Conservation (phyloP, 495 filamentous ascomycete genomes). For the Xanthoparmelia taractica region DNA sequence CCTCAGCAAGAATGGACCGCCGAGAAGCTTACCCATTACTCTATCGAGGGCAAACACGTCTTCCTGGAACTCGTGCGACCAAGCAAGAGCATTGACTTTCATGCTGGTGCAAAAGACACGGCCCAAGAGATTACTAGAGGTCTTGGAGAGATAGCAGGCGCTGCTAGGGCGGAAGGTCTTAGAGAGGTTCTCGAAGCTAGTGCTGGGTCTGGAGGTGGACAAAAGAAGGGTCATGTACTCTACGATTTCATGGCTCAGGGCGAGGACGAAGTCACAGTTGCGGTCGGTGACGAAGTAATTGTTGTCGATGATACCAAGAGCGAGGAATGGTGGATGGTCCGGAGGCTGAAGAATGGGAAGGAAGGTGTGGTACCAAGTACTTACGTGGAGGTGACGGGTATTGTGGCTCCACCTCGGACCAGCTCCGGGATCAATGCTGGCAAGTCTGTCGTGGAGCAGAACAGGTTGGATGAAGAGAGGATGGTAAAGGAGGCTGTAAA, state of each 20-base stretch:
- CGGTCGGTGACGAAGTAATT: slow-evolving; percentile 80
- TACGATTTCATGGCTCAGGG: slow-evolving; percentile 97
- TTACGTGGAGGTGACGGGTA: slow-evolving; percentile 80
- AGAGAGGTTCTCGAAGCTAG: slow-evolving; percentile 79
- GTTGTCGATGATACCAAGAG: slow-evolving; percentile 84
- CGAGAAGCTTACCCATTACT: slow-evolving; percentile 89
- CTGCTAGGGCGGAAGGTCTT: slow-evolving; percentile 72
- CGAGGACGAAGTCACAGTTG: slow-evolving; percentile 92
- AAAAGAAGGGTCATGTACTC: slow-evolving; percentile 74
- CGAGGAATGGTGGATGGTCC: slow-evolving; percentile 98
- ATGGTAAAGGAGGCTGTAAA: slow-evolving; percentile 67
- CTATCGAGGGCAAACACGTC: slow-evolving; percentile 94
- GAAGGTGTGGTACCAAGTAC: slow-evolving; percentile 98
- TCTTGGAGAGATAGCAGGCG: slow-evolving; percentile 83
- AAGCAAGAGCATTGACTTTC: slow-evolving; percentile 89
- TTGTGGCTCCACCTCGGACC: slow-evolving; percentile 38
- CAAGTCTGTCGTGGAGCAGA: slow-evolving; percentile 69
- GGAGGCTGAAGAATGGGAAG: slow-evolving; percentile 78
- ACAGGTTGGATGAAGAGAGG: slow-evolving; percentile 73
- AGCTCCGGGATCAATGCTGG: slow-evolving; percentile 56
- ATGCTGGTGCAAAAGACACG: slow-evolving; percentile 94
- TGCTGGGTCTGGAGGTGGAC: slow-evolving; percentile 46
- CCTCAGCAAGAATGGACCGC: slow-evolving; percentile 87
- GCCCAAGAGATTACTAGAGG: slow-evolving; percentile 84
- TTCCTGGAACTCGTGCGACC: slow-evolving; percentile 89